Base-by-base conservation (phyloP, 2,329 filamentous ascomycete species). In the Penicillium sp. region DNA sequence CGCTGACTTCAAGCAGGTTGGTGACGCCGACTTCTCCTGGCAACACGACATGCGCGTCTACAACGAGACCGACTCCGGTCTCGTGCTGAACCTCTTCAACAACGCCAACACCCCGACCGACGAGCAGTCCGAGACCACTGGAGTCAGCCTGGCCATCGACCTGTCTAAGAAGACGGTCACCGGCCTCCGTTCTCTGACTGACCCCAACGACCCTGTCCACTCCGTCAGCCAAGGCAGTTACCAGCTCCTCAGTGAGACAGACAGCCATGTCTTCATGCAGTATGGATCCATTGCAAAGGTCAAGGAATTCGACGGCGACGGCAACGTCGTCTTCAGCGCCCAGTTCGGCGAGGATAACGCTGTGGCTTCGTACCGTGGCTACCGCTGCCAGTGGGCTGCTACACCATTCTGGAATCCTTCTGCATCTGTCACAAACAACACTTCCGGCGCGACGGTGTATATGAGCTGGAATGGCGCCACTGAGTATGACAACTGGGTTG, bases 381-480 rank as follows among this genome's bases (percentile, higher is more conserved):
- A 61, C 47, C 60, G 57, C 29, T 43, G 44, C 24, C 50, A 55
- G 5, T 65, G 64, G 64, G 48, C 45, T 9, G 64, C 58, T 4
- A 57, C 55, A 11, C 64, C 63, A 4, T 56, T 57, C 44, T 60
- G 52, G 56, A 53, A 57, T 9, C 64, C 64, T 8, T 59, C 59
- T 14, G 46, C 54, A 24, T 45, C 54, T 9, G 49, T 59, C 8
- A 39, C 49, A 8, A 45, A 32, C 7, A 55, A 54, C 10, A 42
- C 36, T 4, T 24, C 29, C 4, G 47, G 24, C 24, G 46, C 32
- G n/a, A 53, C 50, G 2, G 55, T 73, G 5, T 72, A 69, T 54
- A 72, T 75, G 66, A 74, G 72, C 57, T 74, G 72, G 71, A 72
- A 72, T 36, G 72, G 72, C 13, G 72, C 72, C 8, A 74, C 72